These are phyloP conservation scores for Fusarium napiforme DNA, from an alignment of 2,329 filamentous ascomycete genomes.

Conservation along the genomic window DNA sequence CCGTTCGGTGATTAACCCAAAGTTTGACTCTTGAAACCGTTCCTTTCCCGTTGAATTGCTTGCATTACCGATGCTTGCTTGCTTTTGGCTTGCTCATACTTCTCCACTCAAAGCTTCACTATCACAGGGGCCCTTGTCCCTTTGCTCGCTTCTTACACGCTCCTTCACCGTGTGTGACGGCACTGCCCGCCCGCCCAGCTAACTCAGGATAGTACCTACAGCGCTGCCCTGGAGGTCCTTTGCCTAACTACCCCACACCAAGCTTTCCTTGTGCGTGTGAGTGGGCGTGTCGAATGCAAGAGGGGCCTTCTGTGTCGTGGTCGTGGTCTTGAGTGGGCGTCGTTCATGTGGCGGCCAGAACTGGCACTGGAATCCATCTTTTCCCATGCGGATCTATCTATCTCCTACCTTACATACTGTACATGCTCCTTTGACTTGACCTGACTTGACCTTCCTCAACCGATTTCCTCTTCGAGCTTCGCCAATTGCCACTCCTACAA, in stretches of 20 bases:
- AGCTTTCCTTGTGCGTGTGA: slow-evolving; percentile 43
- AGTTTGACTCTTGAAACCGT: slow-evolving; percentile 6
- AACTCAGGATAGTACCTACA: slow-evolving; percentile 28
- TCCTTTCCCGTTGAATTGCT: slow-evolving; percentile 30
- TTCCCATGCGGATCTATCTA: slow-evolving; percentile 43
- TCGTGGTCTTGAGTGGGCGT: slow-evolving; percentile 37
- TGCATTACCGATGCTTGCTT: slow-evolving; percentile 40
- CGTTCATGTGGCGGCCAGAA: slow-evolving; percentile 44
- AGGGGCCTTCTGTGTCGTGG: slow-evolving; percentile 36
- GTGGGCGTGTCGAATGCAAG: slow-evolving; percentile 28
- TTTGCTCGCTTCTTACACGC: slow-evolving; percentile 35
- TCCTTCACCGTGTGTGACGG: slow-evolving; percentile 43
- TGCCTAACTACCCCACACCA: slow-evolving; percentile 40
- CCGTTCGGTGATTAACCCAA: not conserved
- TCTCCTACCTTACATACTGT: slow-evolving; percentile 3
- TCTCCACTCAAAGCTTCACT: slow-evolving; percentile 32
- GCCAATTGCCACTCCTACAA: slow-evolving; percentile 29
- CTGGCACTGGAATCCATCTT: slow-evolving; percentile 46
- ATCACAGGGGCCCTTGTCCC: slow-evolving; percentile 24
- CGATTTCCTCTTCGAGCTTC: slow-evolving; percentile 30
- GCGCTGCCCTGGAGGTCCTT: not conserved
- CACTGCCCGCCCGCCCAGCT: slow-evolving; percentile 43
- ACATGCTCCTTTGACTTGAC: not conserved
- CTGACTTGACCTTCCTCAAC: slow-evolving; percentile 37
- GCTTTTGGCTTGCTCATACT: slow-evolving; percentile 27